phyloP scores from a whole-genome alignment of 2,329 filamentous ascomycete species.

The Lasiodiplodia sp. region DNA sequence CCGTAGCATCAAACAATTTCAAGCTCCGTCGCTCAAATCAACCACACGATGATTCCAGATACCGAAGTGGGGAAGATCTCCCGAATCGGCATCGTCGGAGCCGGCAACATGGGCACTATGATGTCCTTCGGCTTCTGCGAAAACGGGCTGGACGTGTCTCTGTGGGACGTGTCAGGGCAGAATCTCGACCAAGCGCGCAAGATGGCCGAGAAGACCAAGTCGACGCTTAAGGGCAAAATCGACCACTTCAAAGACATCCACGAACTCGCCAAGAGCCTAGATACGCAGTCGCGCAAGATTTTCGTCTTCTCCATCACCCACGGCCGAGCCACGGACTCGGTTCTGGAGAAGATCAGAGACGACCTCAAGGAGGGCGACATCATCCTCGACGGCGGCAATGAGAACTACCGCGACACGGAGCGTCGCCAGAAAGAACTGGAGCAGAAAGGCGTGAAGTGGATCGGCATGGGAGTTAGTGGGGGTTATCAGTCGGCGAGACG shows the following conservation, averaged over 20 bases:
- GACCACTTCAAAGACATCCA: conserved; percentile 47
- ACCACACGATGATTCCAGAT: neutral
- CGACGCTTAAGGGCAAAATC: conserved; percentile 38
- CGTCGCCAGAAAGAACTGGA: conserved; percentile 59
- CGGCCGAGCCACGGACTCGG: conserved; percentile 35
- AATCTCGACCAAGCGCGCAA: conserved; percentile 43
- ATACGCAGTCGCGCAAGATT: conserved; percentile 44
- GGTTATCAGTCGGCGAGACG: conserved; percentile 57
- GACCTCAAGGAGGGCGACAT: conserved; percentile 62
- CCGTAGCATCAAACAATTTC: neutral
- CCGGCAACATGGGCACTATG: conserved; percentile 55
- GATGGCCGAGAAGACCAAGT: conserved; percentile 33
- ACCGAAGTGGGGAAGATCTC: neutral
- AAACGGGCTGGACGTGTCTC: conserved; percentile 51
- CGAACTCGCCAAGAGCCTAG: conserved; percentile 47
- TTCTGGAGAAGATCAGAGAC: conserved; percentile 42
- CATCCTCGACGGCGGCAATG: conserved; percentile 66
- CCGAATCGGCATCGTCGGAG: conserved; percentile 51
- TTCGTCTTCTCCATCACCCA: conserved; percentile 56
- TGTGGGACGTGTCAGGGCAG: conserved; percentile 50
- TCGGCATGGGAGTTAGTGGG: conserved; percentile 66
- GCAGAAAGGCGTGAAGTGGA: conserved; percentile 59
- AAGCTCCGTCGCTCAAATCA: neutral
- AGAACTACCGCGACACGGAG: conserved; percentile 64
- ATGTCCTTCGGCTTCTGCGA: conserved; percentile 57